phyloP scores from a whole-genome alignment of 176 grass and related monocot genomes.

The Dactylis glomerata region DNA sequence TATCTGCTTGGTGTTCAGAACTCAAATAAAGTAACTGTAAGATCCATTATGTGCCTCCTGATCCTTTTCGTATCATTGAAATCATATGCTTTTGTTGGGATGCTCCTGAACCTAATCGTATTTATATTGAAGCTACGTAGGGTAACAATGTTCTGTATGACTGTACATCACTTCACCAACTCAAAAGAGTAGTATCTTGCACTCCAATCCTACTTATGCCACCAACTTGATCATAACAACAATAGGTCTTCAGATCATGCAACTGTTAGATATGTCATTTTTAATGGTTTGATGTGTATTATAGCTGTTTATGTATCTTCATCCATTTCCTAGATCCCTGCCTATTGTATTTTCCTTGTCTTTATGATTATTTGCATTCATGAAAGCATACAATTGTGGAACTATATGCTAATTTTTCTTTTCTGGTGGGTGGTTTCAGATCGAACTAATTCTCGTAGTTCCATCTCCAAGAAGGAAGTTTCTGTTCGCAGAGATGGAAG shows the following conservation, averaged over 20 bases:
- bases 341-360: not conserved
- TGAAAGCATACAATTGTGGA: constrained; percentile 1
- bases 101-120: not conserved
- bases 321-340: not conserved
- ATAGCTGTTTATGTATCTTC: not conserved
- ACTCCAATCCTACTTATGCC: constrained; percentile 33
- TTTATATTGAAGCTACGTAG: constrained; percentile 24
- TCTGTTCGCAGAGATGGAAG: constrained; percentile 51
- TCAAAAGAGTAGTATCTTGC: constrained; percentile 38
- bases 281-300: not conserved
- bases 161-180: constrained; percentile 19
- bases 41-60: not conserved
- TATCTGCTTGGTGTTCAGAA: not conserved
- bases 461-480: constrained; percentile 54
- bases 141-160: not conserved
- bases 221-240: constrained; percentile 34
- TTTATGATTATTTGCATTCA: constrained; percentile 10
- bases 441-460: constrained; percentile 40
- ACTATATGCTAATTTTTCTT: constrained; percentile 19
- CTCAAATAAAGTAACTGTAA: not conserved
- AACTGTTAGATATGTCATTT: not conserved
- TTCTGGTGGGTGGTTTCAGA: constrained; percentile 19
- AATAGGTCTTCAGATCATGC: constrained; percentile 13
- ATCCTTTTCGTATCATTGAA: not conserved
- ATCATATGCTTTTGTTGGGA: not conserved